Base-by-base conservation (phyloP, 768 basidiomycete genomes). In the Rhodotorula taiwanensis region DNA sequence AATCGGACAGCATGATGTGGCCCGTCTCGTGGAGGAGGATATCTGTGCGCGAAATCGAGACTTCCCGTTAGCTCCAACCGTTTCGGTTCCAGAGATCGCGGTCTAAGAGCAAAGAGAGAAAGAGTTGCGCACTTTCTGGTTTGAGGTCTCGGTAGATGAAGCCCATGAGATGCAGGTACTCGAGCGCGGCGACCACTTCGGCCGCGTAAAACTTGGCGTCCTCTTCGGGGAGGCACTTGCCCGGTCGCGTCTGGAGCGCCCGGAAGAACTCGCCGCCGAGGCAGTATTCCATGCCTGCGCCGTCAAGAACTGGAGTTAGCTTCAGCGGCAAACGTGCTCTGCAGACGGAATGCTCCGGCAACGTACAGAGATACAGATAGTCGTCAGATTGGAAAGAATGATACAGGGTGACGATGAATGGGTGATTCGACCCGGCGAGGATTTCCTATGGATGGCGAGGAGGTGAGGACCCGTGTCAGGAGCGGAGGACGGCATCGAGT, bases 201-300 rank as follows among this genome's bases (percentile, higher is more conserved):
- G 95, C 95, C 62, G 95, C 94, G 76, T 99, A 99, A 79, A 98
- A 98, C 59, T 91, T 83, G 25, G 93, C 87, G 33, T 87, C 91
- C 59, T 98, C 93, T 78, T 99, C 95, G 57, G 89, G 79, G 31
- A 99, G 82, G 77, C 95, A 97, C 75, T 92, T 98, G n/a, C 89
- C 90, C 10, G 94, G 95, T 65, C 91, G 82, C 51, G 88, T 88
- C 76, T 99, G 95, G 66, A 99, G 79, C 14, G 94, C 93, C 41
- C 95, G 86, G 81, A 99, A 99, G 79, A 99, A 99, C 75, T 99
- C 95, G 60, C 95, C 95, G 41, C 95, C 89, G 84, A 95, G 93
- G 78, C 95, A 99, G 77, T 97, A 98, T 77, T 97, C 89, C 89
- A 91, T 92, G 56, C 67, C 67, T 69, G 56, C 16, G 36, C 31